Conservation (phyloP, 2,329 filamentous ascomycete species). For the Onygenales sp. region DNA sequence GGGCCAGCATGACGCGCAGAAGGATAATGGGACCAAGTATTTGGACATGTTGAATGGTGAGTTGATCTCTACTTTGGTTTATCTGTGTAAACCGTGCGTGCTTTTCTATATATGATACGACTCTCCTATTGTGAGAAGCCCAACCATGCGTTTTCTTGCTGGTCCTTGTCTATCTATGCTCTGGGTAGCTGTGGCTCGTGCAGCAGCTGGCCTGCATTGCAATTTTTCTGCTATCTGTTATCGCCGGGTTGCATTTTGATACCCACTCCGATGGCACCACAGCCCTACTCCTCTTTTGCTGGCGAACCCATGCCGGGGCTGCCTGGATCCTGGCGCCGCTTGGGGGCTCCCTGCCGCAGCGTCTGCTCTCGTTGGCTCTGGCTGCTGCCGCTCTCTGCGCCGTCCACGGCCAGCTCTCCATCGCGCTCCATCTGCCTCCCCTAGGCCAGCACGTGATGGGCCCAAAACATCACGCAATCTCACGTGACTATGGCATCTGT, state of each 20-base stretch:
- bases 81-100: background rate
- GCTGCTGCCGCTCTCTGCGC: background rate
- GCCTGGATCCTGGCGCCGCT: no score
- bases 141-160: background rate
- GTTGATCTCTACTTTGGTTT: conserved; percentile 11
- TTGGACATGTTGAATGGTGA: conserved; percentile 34
- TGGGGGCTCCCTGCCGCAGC: no score
- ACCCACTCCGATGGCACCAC: background rate
- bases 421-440: background rate
- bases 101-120: conserved; percentile 4
- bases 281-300: background rate
- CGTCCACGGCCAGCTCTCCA: background rate
- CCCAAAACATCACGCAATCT: conserved; percentile 6
- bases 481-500: conserved; percentile 7
- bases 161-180: background rate
- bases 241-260: no score
- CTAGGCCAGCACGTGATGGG: background rate
- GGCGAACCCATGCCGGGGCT: background rate
- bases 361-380: background rate
- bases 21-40: conserved; percentile 24
- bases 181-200: no score
- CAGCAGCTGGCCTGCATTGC: no score
- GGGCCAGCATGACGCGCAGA: conserved; percentile 14
- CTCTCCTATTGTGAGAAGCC: background rate
- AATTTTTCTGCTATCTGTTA: background rate